phyloP scores from a whole-genome alignment of 169 alveolate genomes.

The Plasmodium adleri region DNA sequence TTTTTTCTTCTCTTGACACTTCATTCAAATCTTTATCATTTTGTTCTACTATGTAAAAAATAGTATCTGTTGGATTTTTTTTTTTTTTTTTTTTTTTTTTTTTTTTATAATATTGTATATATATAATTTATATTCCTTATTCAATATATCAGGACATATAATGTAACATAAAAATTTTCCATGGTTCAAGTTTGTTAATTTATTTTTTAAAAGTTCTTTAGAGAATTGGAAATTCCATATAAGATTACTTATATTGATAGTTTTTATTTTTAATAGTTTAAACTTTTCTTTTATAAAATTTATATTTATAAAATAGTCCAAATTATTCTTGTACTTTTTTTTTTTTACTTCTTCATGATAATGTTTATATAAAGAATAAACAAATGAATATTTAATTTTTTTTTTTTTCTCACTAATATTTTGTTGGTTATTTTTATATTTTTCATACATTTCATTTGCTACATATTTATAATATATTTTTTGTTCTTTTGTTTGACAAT shows the following conservation, averaged over 20 bases:
- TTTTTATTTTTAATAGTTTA: neutral
- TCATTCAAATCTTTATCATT: neutral
- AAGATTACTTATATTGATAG: constrained; percentile 13
- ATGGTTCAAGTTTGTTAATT: neutral
- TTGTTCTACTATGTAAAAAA: constrained; percentile 22
- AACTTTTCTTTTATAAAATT: neutral
- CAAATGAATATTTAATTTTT: neutral
- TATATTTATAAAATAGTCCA: constrained; percentile 3
- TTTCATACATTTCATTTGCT: no score
- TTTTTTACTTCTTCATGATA: neutral
- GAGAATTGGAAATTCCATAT: constrained; percentile 26
- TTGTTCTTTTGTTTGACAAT: no score
- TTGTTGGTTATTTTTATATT: no score
- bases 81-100: neutral
- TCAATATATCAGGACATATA: constrained; percentile 5
- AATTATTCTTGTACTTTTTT: neutral
- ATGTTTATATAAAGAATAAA: constrained; percentile 11
- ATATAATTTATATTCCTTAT: constrained; percentile 8
- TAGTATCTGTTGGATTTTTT: no score
- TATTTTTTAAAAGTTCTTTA: constrained; percentile 11
- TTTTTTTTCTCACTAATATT: neutral
- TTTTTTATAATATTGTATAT: constrained; percentile 3
- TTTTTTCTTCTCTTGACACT: neutral
- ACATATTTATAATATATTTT: no score
- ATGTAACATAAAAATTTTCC: constrained; percentile 25